phyloP scores from a whole-genome alignment of 1,139 yeast genomes.

The Ogataea hybrid region DNA sequence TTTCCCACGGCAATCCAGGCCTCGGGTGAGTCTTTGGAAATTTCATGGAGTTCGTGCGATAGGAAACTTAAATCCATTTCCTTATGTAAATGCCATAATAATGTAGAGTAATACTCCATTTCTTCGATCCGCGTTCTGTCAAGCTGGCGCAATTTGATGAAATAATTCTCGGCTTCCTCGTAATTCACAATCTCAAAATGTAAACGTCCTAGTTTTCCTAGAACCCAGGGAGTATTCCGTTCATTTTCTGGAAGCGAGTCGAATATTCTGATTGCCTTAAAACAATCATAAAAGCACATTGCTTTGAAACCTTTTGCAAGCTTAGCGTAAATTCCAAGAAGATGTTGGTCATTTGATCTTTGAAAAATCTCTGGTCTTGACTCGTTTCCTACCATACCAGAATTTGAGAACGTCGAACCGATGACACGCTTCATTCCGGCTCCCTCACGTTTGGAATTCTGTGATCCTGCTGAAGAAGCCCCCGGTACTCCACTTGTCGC shows the following conservation, averaged over 20 bases:
- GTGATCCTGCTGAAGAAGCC: constrained; percentile 5
- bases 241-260: constrained; percentile 64
- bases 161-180: constrained; percentile 67
- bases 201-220: constrained; percentile 73
- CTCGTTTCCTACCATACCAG: constrained; percentile 6
- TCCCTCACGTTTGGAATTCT: constrained; percentile 14
- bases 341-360: constrained; percentile 29
- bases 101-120: constrained; percentile 88
- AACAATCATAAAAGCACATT: constrained; percentile 70
- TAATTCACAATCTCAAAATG: constrained; percentile 90
- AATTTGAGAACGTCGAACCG: constrained; percentile 19
- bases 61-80: constrained; percentile 77
- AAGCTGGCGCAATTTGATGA: constrained; percentile 55
- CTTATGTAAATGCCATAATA: constrained; percentile 89
- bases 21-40: constrained; percentile 59
- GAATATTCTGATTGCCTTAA: constrained; percentile 71
- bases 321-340: constrained; percentile 52
- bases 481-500: constrained; percentile 9
- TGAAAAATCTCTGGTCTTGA: constrained; percentile 9
- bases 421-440: constrained; percentile 25
- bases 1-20: constrained; percentile 96
- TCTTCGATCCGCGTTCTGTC: constrained; percentile 85
- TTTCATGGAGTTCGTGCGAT: constrained; percentile 76
- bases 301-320: constrained; percentile 69
- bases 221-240: constrained; percentile 80